These are phyloP conservation scores for Citrullus amarus DNA, from an alignment of 306 rosid genomes.

Conservation along the genomic window DNA sequence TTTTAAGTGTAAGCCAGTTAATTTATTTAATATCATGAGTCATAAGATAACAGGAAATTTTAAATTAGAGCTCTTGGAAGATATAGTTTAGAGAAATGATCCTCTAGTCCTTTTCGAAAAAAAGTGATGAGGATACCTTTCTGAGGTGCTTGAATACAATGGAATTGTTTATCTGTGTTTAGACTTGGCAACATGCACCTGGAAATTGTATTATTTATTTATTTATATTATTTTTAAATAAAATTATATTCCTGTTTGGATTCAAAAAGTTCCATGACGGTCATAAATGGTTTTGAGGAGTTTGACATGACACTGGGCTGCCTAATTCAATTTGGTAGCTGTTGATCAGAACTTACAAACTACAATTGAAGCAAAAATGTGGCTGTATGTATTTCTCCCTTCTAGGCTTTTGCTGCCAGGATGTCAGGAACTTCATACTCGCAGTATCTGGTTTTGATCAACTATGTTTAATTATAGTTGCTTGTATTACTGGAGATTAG, in stretches of 20 bases:
- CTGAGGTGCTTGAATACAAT: background rate
- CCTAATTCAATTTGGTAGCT: background rate
- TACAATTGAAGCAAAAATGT: background rate
- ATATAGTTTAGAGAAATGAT: background rate
- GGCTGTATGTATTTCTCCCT: background rate
- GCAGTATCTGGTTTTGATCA: background rate
- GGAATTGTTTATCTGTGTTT: background rate
- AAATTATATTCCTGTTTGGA: background rate
- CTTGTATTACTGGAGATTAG: background rate
- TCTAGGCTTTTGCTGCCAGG: background rate
- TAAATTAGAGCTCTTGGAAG: background rate
- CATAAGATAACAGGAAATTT: background rate
- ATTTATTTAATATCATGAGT: background rate
- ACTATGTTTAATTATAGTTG: background rate
- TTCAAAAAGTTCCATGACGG: background rate
- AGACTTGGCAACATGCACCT: background rate
- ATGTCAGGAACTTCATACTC: background rate
- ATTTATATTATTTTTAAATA: too few species aligned
- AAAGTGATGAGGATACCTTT: background rate
- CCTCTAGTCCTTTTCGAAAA: background rate
- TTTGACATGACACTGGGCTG: background rate
- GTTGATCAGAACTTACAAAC: background rate
- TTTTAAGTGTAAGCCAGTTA: background rate
- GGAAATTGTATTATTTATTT: background rate
- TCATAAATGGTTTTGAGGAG: background rate